Percentiles rank a stretch among this genome's conserved stretches.
phyloP scores from a whole-genome alignment of 306 rosid species.

The Begonia masoniana region DNA sequence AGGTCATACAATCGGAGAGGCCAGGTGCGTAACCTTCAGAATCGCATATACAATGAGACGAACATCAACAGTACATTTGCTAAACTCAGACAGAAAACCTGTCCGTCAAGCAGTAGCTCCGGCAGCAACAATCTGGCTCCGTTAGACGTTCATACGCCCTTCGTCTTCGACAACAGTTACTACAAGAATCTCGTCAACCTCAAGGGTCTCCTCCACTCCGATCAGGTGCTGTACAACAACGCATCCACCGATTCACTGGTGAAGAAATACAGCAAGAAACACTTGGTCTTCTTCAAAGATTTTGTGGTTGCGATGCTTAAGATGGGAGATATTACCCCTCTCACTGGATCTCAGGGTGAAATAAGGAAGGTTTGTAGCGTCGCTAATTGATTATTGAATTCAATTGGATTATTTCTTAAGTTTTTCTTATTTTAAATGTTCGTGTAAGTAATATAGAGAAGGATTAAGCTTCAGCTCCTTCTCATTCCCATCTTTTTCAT shows the following conservation, averaged over 20 bases:
- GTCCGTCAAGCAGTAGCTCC: constrained; percentile 11
- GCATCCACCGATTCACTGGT: constrained; percentile 17
- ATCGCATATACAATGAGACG: constrained; percentile 16
- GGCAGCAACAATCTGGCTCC: constrained; percentile 10
- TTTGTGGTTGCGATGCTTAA: constrained; percentile 18
- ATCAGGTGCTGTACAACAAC: constrained; percentile 15
- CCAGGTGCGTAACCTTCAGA: constrained; percentile 11
- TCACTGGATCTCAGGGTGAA: constrained; percentile 16
- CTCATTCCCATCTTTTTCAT: no score
- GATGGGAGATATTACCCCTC: constrained; percentile 25
- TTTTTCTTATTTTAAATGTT: neutral
- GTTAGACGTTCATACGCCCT: constrained; percentile 1
- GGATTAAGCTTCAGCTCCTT: no score
- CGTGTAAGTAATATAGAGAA: neutral
- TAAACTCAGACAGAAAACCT: neutral
- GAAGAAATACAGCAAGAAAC: constrained; percentile 2
- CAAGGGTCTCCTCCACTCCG: constrained; percentile 24
- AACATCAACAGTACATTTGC: constrained; percentile 15
- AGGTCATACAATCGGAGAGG: constrained; percentile 25
- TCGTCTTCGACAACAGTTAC: constrained; percentile 16
- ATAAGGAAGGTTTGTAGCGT: constrained; percentile 16
- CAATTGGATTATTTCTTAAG: no score
- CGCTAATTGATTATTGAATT: constrained; percentile 7
- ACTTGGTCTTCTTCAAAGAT: neutral
- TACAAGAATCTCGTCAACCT: constrained; percentile 8